These are phyloP conservation scores for Alternaria tenuissima DNA, from an alignment of 2,329 filamentous ascomycete species.

Conservation along the genomic window DNA sequence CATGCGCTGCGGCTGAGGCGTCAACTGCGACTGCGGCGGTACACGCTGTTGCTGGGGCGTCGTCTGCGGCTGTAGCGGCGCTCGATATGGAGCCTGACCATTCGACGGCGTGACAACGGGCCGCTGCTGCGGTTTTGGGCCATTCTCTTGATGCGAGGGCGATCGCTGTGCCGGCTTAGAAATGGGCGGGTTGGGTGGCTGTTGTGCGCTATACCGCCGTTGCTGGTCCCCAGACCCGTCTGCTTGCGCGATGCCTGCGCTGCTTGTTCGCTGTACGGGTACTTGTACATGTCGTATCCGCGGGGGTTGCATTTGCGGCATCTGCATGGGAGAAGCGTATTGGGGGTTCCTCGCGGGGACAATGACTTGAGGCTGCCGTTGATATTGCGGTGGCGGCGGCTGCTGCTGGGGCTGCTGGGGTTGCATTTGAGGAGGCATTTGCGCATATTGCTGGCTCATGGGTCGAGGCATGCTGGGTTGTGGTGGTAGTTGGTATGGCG, in stretches of 20 bases:
- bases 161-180: slow-evolving; percentile 51
- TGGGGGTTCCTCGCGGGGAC: slow-evolving; percentile 35
- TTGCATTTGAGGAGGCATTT: slow-evolving; percentile 26
- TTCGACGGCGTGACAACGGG: slow-evolving; percentile 31
- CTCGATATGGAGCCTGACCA: slow-evolving; percentile 32
- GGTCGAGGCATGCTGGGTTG: slow-evolving; percentile 23
- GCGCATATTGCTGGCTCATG: slow-evolving; percentile 36
- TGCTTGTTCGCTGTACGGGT: slow-evolving; percentile 33
- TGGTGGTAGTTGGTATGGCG: slow-evolving; percentile 22
- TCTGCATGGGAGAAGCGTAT: slow-evolving; percentile 33
- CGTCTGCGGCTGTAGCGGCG: slow-evolving; percentile 44
- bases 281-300: slow-evolving; percentile 41
- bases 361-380: slow-evolving; percentile 39
- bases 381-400: slow-evolving; percentile 22
- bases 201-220: slow-evolving; percentile 26
- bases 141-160: slow-evolving; percentile 46
- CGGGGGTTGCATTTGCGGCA: slow-evolving; percentile 39
- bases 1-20: neutral
- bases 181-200: slow-evolving; percentile 31
- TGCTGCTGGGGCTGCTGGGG: slow-evolving; percentile 3
- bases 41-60: slow-evolving; percentile 37
- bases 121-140: slow-evolving; percentile 42
- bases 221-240: slow-evolving; percentile 27
- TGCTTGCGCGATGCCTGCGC: slow-evolving; percentile 21
- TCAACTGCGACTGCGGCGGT: slow-evolving; percentile 25